A percentile compares a stretch with the other conserved stretches of the same genome.
These are phyloP conservation scores for Pythium graminicola DNA, from an alignment of 352 stramenopile species.

Conservation along the genomic window DNA sequence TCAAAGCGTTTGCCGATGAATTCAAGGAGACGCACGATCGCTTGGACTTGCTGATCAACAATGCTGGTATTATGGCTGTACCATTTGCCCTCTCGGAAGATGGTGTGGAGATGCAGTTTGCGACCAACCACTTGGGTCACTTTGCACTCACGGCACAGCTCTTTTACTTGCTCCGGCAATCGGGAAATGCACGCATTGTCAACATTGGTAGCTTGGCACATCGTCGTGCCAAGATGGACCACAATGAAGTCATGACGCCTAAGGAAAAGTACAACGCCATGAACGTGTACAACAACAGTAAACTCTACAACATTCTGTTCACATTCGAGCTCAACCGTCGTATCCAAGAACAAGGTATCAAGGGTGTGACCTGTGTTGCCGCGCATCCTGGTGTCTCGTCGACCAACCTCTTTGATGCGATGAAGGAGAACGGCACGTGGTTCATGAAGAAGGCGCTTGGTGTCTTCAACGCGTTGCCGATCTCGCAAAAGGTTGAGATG, in stretches of 20 bases:
- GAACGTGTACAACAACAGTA: conserved; percentile 24
- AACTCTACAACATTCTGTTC: conserved; percentile 50
- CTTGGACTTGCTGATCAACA: conserved; percentile 33
- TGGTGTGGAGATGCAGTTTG: conserved; percentile 17
- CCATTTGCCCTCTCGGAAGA: conserved; percentile 2
- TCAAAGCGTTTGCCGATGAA: conserved; percentile 19
- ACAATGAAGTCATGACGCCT: conserved; percentile 8
- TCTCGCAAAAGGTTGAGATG: conserved; percentile 36
- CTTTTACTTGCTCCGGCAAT: conserved; percentile 24
- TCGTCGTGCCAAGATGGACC: conserved; percentile 2
- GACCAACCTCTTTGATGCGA: conserved; percentile 29
- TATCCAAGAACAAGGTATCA: conserved; percentile 20
- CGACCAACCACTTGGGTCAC: conserved; percentile 25
- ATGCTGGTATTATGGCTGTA: conserved; percentile 16
- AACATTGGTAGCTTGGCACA: conserved; percentile 30
- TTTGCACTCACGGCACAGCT: conserved; percentile 28
- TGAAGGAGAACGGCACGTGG: conserved; percentile 22
- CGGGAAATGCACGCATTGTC: conserved; percentile 23
- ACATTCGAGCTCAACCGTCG: conserved; percentile 36
- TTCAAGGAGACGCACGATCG: conserved; percentile 17
- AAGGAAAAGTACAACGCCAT: conserved; percentile 17
- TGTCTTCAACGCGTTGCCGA: conserved; percentile 25
- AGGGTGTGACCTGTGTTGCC: conserved; percentile 19
- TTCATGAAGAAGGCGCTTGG: conserved; percentile 25
- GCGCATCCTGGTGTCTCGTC: conserved; percentile 31